phyloP scores from a whole-genome alignment of 257 asterid genomes.

The Cruciata laevipes region DNA sequence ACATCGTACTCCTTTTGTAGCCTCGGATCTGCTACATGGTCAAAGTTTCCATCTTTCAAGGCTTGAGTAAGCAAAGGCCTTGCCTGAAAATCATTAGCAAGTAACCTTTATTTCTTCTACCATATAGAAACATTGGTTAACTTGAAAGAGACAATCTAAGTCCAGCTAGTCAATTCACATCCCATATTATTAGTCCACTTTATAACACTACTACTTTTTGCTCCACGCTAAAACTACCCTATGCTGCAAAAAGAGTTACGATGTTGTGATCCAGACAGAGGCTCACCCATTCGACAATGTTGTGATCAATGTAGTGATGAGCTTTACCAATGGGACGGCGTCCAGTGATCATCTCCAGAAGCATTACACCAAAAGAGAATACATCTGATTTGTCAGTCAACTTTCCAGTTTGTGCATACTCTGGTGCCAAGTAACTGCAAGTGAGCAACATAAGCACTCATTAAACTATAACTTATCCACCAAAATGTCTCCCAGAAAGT shows the following conservation, averaged over 20 bases:
- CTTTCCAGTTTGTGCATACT: conserved; percentile 90
- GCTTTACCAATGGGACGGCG: conserved; percentile 79
- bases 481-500: neutral
- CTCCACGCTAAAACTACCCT: neutral
- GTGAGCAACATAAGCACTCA: neutral
- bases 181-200: neutral
- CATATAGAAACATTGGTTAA: too few species aligned
- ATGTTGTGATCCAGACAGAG: conserved; percentile 5
- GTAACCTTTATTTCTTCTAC: neutral
- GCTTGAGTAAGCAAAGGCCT: conserved; percentile 84
- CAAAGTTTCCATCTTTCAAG: conserved; percentile 48
- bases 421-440: conserved; percentile 90
- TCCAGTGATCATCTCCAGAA: conserved; percentile 85
- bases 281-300: conserved; percentile 88
- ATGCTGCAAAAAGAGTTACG: neutral
- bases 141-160: neutral
- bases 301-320: conserved; percentile 74
- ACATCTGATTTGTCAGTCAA: conserved; percentile 79
- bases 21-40: conserved; percentile 59
- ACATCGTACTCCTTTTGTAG: conserved; percentile 53
- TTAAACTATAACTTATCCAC: neutral
- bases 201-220: neutral
- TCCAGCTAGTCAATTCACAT: neutral
- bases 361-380: conserved; percentile 87
- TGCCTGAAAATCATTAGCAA: conserved; percentile 41